phyloP scores from a whole-genome alignment of 2,329 filamentous ascomycete genomes.

The Alternaria postmessia region DNA sequence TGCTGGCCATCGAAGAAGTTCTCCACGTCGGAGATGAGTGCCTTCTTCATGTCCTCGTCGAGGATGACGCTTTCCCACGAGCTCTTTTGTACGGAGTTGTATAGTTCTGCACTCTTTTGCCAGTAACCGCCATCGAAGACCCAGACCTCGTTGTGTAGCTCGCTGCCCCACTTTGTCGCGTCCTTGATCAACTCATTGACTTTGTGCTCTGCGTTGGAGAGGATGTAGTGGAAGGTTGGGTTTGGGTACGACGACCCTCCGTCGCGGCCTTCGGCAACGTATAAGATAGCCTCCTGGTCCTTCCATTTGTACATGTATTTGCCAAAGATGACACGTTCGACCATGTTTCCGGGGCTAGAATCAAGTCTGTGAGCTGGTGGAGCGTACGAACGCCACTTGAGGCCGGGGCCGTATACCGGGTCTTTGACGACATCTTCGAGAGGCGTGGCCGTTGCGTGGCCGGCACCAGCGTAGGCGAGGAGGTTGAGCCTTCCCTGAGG shows the following conservation, averaged over 20 bases:
- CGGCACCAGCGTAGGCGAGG: slow-evolving; percentile 53
- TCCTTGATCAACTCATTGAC: slow-evolving; percentile 63
- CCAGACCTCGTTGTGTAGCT: slow-evolving; percentile 70
- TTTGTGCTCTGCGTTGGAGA: slow-evolving; percentile 47
- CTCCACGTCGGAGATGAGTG: slow-evolving; percentile 69
- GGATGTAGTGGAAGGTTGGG: slow-evolving; percentile 54
- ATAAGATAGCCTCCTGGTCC: slow-evolving; percentile 54
- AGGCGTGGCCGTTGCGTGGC: slow-evolving; percentile 52
- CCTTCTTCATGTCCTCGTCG: slow-evolving; percentile 69
- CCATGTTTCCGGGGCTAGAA: slow-evolving; percentile 46
- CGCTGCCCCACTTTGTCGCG: slow-evolving; percentile 62
- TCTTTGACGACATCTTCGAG: slow-evolving; percentile 53
- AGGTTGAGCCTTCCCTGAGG: slow-evolving; percentile 49
- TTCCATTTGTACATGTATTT: slow-evolving; percentile 58
- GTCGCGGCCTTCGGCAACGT: slow-evolving; percentile 54
- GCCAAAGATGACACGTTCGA: slow-evolving; percentile 52
- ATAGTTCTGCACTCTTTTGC: slow-evolving; percentile 70
- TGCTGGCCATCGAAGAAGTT: slow-evolving; percentile 69
- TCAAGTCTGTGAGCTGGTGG: slow-evolving; percentile 52
- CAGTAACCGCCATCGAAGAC: slow-evolving; percentile 71
- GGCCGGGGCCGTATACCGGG: slow-evolving; percentile 38
- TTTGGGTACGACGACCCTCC: slow-evolving; percentile 45
- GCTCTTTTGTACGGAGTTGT: slow-evolving; percentile 55
- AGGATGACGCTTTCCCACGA: slow-evolving; percentile 74
- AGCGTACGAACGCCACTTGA: slow-evolving; percentile 51